These are phyloP conservation scores for Pseudocercospora musae DNA, from an alignment of 2,329 filamentous ascomycete genomes.

Conservation along the genomic window DNA sequence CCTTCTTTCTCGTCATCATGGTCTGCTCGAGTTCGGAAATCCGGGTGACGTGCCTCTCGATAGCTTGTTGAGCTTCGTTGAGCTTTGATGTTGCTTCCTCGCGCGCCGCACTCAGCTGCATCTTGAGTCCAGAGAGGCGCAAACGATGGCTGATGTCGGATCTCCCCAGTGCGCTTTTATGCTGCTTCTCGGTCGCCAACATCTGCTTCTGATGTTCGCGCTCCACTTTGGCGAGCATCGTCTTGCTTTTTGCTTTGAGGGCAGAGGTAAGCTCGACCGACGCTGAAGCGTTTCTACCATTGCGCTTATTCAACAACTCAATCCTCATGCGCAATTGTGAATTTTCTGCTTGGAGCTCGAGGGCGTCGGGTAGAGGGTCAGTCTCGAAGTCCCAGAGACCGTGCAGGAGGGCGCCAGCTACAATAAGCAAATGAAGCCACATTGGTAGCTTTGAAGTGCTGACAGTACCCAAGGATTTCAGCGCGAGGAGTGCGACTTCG, in stretches of 20 bases:
- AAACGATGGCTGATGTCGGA: no score
- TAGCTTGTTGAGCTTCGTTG: neutral
- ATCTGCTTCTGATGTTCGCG: neutral
- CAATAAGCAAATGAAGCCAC: neutral
- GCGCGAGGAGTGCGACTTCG: neutral
- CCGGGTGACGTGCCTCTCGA: neutral
- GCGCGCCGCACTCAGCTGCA: no score
- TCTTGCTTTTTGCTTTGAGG: neutral
- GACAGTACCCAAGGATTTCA: neutral
- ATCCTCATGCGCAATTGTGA: neutral
- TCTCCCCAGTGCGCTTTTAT: no score
- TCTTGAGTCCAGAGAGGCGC: no score
- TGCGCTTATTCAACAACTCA: neutral
- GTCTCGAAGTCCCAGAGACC: neutral
- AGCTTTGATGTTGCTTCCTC: neutral
- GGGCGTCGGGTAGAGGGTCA: neutral
- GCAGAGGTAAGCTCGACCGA: neutral
- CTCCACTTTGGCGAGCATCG: neutral
- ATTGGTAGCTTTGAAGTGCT: neutral
- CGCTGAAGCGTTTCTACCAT: neutral
- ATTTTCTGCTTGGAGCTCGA: neutral
- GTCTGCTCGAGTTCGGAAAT: neutral
- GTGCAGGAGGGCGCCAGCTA: neutral
- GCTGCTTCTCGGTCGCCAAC: neutral
- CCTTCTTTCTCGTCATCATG: no score